Base-by-base conservation (phyloP, 208 protist species). In the Angomonas desouzai region DNA sequence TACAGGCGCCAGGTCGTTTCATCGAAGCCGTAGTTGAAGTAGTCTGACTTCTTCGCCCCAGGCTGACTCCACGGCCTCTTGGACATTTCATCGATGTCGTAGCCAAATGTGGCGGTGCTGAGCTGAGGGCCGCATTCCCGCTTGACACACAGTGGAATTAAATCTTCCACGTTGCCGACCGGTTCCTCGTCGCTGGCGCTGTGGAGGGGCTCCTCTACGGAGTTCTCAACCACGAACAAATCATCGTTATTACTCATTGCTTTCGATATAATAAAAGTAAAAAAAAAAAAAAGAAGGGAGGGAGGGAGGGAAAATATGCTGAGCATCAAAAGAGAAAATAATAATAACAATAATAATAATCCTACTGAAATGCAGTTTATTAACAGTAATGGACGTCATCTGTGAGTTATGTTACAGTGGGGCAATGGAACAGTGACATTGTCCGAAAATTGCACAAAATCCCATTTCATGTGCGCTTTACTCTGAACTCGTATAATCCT, bases 11-110 rank as follows among this genome's bases (percentile, higher is more conserved):
- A 96, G 55, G 81, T 96, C 22, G 63, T 71, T 62, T 93, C 87
- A 56, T 93, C 88, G 65, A 96, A 96, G 25, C 90, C 90, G 68
- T 93, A 96, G 77, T 96, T 96, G 70, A 96, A 96, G 81, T 93
- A 96, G 55, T 96, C 90, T 62, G 59, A 81, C 28, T 79, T 45
- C 69, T 92, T 92, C n/a, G 77, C 89, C 0, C 67, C 84, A 1
- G 89, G 89, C 38, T 87, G 77, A 10, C 75, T 68, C 86, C 89
- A 95, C 16, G 89, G 89, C 20, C 85, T 77, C 48, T 80, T 73
- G 51, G 77, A 59, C 85, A 95, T 95, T 45, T 86, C 75, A 1
- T 74, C 77, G 47, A 91, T 88, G 64, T 95, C 85, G 66, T 95
- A 95, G 16, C 89, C 89, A 59, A 85, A 95, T 4, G 80, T 82